Base-by-base conservation (phyloP, 1,139 yeast species). In the Yarrowia galli region DNA sequence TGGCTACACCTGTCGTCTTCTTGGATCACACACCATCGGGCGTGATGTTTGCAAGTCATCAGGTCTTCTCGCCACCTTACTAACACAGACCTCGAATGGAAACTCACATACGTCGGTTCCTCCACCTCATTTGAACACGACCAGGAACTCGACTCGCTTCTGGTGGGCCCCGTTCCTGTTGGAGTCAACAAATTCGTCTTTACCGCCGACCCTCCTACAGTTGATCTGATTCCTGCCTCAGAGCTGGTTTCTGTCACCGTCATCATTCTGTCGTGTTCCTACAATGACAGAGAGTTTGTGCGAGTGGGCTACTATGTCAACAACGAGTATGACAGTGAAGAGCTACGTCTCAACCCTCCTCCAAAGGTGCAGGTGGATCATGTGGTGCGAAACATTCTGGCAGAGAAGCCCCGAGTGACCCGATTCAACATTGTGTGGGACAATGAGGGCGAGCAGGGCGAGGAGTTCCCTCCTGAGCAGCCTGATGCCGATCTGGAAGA, bases 161-260 rank as follows among this genome's bases (percentile, higher is more conserved):
- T 96, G 32, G 99, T 95, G 5, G 99, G 99, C 0, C 99, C 99
- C 0, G 97, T 95, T 4, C 99, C 99, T 0, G 97, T 95, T 5
- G 99, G 99, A 0, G 88, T 95, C 67, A 95, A 95, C 76, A 93
- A 95, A 78, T 96, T 95, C 74, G 83, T 93, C 20, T 91, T 95
- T 77, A 87, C 91, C 42, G 98, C 99, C 0, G 98, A 95, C 74
- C 97, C 99, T 0, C 99, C 99, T 1, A 88, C 95, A 2, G 97
- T 98, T 0, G 98, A 95, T 72, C 80, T 93, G 71, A 95, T 95
- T 72, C 99, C 99, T 0, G 97, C 97, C 8, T 89, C 92, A 71
- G 99, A 95, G 76, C 84, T 96, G 72, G 98, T 95, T 23, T 88
- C 96, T 73, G 98, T 95, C 63, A 95, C 99, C 0, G 99, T 95